Evolutionary conservation across 163 green algal species (phyloP).

Genomic region (Trebouxia gelatinosa): DNA sequence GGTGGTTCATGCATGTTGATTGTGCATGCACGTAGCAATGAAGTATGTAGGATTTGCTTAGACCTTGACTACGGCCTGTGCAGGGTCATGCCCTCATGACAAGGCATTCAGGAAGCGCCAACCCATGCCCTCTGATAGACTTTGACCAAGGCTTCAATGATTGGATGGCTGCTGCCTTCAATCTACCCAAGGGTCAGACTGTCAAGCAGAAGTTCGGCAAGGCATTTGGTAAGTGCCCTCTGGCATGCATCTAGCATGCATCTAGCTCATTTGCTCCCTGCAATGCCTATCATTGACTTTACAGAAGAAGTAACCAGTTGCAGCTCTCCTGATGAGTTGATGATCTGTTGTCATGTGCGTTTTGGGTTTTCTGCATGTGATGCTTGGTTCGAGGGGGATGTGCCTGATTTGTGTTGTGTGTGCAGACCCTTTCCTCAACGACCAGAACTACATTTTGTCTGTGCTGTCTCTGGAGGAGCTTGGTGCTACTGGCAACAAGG

Average conservation of each 20-base stretch:
- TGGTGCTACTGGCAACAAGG: slow-evolving; percentile 39
- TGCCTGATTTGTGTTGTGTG: neutral
- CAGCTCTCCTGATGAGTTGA: too few relatives aligned
- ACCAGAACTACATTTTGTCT: slow-evolving; percentile 51
- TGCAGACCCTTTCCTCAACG: slow-evolving; percentile 51
- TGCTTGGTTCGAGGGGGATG: too few relatives aligned
- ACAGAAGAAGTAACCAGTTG: too few relatives aligned
- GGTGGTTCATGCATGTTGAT: too few relatives aligned
- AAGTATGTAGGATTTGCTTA: too few relatives aligned
- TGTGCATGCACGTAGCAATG: too few relatives aligned
- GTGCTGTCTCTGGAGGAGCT: slow-evolving; percentile 43
- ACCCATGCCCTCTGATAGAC: slow-evolving; percentile 39
- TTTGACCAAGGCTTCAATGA: slow-evolving; percentile 39
- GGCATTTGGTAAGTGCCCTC: slow-evolving; percentile 5
- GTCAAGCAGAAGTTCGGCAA: slow-evolving; percentile 14
- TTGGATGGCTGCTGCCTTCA: slow-evolving; percentile 31
- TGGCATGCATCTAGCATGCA: too few relatives aligned
- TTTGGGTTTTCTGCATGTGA: too few relatives aligned
- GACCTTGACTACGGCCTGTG: too few relatives aligned
- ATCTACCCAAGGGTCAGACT: neutral
- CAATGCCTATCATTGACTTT: too few relatives aligned
- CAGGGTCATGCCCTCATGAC: slow-evolving; percentile 43
- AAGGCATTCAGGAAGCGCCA: slow-evolving; percentile 31
- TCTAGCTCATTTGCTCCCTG: too few relatives aligned
- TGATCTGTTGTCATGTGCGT: too few relatives aligned